phyloP scores from a whole-genome alignment of 768 basidiomycete genomes.

The Steccherinum ochraceum region DNA sequence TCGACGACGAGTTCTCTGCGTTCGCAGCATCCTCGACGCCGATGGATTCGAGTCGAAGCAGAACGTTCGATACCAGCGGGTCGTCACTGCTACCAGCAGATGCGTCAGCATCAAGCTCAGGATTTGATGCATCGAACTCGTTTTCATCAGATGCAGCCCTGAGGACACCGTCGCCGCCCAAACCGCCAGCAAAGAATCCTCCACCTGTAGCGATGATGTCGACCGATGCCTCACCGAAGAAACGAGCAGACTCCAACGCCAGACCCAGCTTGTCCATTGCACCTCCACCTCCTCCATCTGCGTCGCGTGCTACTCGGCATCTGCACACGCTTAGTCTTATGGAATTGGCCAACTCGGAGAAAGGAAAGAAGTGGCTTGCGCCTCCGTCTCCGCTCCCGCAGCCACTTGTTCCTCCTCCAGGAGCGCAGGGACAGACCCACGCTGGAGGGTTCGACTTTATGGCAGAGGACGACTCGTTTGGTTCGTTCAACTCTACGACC shows the following conservation, averaged over 20 bases:
- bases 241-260: neutral
- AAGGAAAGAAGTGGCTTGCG: slow-evolving; percentile 34
- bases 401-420: slow-evolving; percentile 17
- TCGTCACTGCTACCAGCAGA: neutral
- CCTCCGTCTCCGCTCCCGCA: slow-evolving; percentile 43
- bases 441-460: slow-evolving; percentile 22
- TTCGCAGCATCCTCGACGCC: slow-evolving; percentile 18
- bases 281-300: slow-evolving; percentile 7
- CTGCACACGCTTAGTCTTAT: slow-evolving; percentile 53
- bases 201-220: neutral
- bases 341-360: slow-evolving; percentile 46
- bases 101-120: slow-evolving; percentile 9
- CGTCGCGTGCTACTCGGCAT: slow-evolving; percentile 40
- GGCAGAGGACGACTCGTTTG: slow-evolving; percentile 14
- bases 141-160: slow-evolving; percentile 34
- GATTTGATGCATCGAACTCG: slow-evolving; percentile 42
- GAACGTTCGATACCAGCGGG: slow-evolving; percentile 2
- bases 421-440: slow-evolving; percentile 12
- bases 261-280: neutral
- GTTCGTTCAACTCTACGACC: slow-evolving; percentile 23
- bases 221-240: no score
- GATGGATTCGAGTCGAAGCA: slow-evolving; percentile 18
- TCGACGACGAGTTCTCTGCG: slow-evolving; percentile 17
- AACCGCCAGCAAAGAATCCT: slow-evolving; percentile 15
- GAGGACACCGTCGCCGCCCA: slow-evolving; percentile 39